Conservation (phyloP, 2,329 filamentous ascomycete species). For the Trichoderma sp. region DNA sequence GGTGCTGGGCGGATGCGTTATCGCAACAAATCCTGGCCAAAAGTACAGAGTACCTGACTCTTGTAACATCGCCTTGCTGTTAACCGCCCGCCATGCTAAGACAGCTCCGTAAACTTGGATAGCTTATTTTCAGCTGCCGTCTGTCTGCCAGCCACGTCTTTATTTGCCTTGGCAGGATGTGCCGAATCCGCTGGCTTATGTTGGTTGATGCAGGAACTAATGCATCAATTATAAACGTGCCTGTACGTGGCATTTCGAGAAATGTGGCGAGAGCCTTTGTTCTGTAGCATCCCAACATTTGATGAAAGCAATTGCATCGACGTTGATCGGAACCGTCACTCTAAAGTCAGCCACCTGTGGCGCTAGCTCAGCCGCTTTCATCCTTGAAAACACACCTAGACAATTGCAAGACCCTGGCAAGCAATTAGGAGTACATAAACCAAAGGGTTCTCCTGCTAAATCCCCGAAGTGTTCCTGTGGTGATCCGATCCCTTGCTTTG, state of each 20-base stretch:
- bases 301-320: not conserved
- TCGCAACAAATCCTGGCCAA: not conserved
- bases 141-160: not conserved
- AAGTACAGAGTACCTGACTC: not conserved
- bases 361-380: slow-evolving; percentile 3
- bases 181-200: not conserved
- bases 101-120: not conserved
- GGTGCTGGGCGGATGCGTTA: not conserved
- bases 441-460: slow-evolving; percentile 11
- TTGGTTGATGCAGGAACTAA: not conserved
- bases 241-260: not conserved
- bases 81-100: not conserved
- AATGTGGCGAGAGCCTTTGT: slow-evolving; percentile 20
- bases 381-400: not conserved
- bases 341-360: not conserved
- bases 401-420: not conserved
- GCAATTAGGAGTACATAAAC: slow-evolving; percentile 18
- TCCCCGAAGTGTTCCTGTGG: slow-evolving; percentile 15
- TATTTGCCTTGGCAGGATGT: not conserved
- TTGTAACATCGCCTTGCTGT: not conserved
- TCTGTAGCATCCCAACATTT: slow-evolving; percentile 1
- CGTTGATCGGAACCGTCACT: not conserved
- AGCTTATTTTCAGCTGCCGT: slow-evolving; percentile 1
- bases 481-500: slow-evolving; percentile 16
- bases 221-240: not conserved